Evolutionary conservation across 768 basidiomycete genomes (phyloP), one percentile per base, ranked within the genome.

Genomic region (Leucosporidium creatinivorum): DNA sequence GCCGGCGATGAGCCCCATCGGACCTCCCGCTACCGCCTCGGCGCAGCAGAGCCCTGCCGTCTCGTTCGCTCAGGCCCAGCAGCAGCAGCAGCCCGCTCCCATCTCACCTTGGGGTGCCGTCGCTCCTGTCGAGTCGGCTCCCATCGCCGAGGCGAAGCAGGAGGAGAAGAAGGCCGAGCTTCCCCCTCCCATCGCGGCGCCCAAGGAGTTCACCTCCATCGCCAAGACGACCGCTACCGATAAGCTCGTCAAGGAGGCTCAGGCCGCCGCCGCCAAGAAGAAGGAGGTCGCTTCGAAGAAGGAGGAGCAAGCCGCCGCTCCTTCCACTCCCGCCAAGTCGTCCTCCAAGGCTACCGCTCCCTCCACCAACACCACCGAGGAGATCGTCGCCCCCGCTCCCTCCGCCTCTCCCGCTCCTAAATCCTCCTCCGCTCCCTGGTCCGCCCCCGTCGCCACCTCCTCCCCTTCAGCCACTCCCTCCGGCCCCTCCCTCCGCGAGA

Each of bases 401-500:
- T 44, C 39, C 15, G 8, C 39, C 39, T 63, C 60, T 50, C 62
- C 47, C 69, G 51, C 28, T 47, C 52, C 58, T 47, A 51, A 36
- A 62, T 66, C 67, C 26, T 60, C 66, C 6, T 60, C 74, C 44
- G 47, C 69, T 5, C 23, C 59, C 4, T 49, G 63, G 23, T 61
- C 70, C n/a, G 48, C 61, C 17, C 49, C 51, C 36, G 30, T 66
- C 36, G 19, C 72, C 25, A 75, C 75, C 58, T 67, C 73, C 28
- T 77, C 78, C 36, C 79, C 79, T 17, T 79, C 78, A 78, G 76
- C 73, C 51, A 49, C 73, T 12, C 61, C 72, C 18, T 63, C 79
- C 7, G 79, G 86, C 28, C 80, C 87, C 48, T 90, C 89, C 69
- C 80, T 99, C 48, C 87, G 93, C 63, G 92, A 98, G 65, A 99